phyloP scores from a whole-genome alignment of 192 early-diverging fungal genomes.

The Entrophospora sp. region DNA sequence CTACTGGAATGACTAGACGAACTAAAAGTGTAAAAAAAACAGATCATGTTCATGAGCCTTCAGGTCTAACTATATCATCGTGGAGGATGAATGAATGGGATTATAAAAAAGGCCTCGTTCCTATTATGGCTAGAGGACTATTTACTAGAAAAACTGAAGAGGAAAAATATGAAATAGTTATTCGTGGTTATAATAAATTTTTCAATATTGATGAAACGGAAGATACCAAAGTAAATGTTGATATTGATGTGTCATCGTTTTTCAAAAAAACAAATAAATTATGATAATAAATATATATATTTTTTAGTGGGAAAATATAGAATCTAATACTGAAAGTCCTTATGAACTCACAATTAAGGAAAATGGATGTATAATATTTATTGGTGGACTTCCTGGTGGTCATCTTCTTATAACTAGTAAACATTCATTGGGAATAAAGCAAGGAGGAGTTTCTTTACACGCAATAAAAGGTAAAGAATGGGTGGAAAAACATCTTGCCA shows the following conservation, averaged over 20 bases:
- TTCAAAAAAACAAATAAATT: constrained; percentile 2
- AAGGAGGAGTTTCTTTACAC: constrained; percentile 36
- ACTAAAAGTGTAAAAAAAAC: too few species aligned
- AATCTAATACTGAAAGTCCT: constrained; percentile 43
- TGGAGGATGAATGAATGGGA: constrained; percentile 64
- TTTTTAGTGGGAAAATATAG: constrained; percentile 46
- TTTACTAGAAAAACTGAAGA: constrained; percentile 47
- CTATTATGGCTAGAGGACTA: constrained; percentile 72
- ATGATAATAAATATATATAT: constrained; percentile 15
- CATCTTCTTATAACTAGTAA: constrained; percentile 81
- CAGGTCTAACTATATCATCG: constrained; percentile 12
- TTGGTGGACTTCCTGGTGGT: constrained; percentile 42
- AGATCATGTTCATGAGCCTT: too few species aligned
- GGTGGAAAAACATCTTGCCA: constrained; percentile 57
- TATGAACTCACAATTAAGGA: too few species aligned
- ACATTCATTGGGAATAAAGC: constrained; percentile 49
- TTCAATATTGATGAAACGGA: constrained; percentile 73
- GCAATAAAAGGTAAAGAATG: constrained; percentile 59
- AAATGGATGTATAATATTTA: constrained; percentile 91
- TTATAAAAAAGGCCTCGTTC: constrained; percentile 60
- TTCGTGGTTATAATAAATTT: too few species aligned
- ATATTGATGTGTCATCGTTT: too few species aligned
- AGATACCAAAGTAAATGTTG: constrained; percentile 40
- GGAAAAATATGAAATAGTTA: constrained; percentile 45
- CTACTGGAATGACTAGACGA: too few species aligned